A percentile compares a stretch with the other conserved stretches of the same genome.
These are phyloP conservation scores for Tremella mesenterica DNA, from an alignment of 768 basidiomycete species.

Conservation along the genomic window DNA sequence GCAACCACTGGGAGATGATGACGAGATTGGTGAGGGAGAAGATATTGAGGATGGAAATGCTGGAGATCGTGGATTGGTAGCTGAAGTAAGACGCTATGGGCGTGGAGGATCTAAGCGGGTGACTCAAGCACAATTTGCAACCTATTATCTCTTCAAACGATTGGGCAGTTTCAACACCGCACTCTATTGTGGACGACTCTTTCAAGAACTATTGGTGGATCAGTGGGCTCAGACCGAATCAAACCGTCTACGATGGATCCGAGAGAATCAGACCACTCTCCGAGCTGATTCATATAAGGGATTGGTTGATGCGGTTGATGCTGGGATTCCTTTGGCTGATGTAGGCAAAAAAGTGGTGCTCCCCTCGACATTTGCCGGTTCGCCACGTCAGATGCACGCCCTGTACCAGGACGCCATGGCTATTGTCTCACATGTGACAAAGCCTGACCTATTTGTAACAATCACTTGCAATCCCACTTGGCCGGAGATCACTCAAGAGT, in stretches of 20 bases:
- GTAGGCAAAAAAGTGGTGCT: conserved; percentile 4
- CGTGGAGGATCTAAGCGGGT: neutral
- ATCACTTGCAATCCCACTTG: conserved; percentile 19
- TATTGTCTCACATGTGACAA: conserved; percentile 9
- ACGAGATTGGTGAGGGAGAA: neutral
- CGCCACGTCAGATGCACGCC: conserved; percentile 12
- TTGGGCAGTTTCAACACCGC: conserved; percentile 16
- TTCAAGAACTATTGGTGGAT: conserved; percentile 51
- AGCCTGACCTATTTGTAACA: conserved; percentile 14
- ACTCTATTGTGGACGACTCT: conserved; percentile 46
- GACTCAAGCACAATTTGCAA: neutral
- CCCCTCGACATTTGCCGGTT: conserved; percentile 10
- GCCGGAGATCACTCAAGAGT: conserved; percentile 7
- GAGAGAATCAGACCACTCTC: neutral
- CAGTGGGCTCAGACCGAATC: conserved; percentile 50
- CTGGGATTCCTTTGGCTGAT: neutral
- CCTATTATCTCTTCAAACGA: neutral
- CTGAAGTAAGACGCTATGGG: neutral
- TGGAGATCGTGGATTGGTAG: neutral
- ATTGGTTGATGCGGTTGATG: neutral
- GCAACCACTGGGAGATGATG: neutral
- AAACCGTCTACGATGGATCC: conserved; percentile 42
- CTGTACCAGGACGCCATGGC: conserved; percentile 23
- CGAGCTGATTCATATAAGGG: neutral
- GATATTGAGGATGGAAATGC: neutral